phyloP scores from a whole-genome alignment of 352 stramenopile species.

The Globisporangium yorkense region DNA sequence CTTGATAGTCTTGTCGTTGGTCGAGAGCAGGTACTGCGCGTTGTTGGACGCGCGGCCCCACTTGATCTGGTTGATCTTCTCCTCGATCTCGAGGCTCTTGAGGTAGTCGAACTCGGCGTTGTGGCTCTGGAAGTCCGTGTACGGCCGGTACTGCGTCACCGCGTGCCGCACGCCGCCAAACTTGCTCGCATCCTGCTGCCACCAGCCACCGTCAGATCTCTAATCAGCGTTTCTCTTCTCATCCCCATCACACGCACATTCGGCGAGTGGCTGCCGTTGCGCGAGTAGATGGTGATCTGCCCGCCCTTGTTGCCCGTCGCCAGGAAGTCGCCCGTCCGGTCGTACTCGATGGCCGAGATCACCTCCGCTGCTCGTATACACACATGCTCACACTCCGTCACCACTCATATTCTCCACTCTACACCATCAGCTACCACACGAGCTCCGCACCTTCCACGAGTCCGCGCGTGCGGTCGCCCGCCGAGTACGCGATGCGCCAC shows the following conservation, averaged over 20 bases:
- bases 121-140: conserved; percentile 95
- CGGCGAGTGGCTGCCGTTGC: conserved; percentile 21
- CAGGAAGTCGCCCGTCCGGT: conserved; percentile 87
- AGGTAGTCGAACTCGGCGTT: conserved; percentile 98
- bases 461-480: conserved; percentile 43
- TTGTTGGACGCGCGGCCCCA: conserved; percentile 89
- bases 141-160: conserved; percentile 57
- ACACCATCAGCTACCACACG: background rate
- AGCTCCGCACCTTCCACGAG: conserved; percentile 50
- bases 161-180: conserved; percentile 17
- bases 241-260: background rate
- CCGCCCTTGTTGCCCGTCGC: conserved; percentile 94
- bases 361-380: conserved; percentile 69
- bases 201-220: background rate
- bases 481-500: conserved; percentile 50
- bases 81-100: conserved; percentile 96
- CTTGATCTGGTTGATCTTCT: conserved; percentile 97
- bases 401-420: background rate
- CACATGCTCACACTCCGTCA: background rate
- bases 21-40: conserved; percentile 91
- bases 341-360: conserved; percentile 94
- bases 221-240: background rate
- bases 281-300: conserved; percentile 87
- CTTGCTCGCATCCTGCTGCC: conserved; percentile 19
- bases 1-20: conserved; percentile 98